Evolutionary conservation across 768 basidiomycete species (phyloP).

Genomic region (Termitomyces sp.): DNA sequence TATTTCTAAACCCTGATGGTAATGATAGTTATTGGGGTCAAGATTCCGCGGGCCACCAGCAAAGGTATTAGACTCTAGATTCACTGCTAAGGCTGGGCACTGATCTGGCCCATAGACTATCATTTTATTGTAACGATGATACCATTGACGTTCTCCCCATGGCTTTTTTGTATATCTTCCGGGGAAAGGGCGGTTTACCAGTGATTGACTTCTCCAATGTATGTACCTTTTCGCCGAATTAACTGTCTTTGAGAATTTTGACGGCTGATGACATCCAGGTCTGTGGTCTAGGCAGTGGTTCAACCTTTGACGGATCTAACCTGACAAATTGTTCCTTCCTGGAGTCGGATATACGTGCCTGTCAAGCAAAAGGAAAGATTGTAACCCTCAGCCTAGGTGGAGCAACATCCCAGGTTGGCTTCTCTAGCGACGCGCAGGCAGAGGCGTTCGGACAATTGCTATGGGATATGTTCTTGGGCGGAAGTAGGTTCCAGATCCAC

Average conservation of each 20-base stretch:
- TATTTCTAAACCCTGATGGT: neutral
- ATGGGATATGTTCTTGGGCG: conserved; percentile 68
- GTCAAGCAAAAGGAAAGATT: conserved; percentile 60
- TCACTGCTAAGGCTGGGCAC: neutral
- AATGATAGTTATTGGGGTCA: conserved; percentile 39
- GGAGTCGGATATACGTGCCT: conserved; percentile 57
- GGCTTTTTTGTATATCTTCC: conserved; percentile 60
- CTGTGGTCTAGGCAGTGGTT: conserved; percentile 44
- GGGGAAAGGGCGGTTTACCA: conserved; percentile 56
- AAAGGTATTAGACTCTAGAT: conserved; percentile 23
- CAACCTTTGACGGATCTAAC: conserved; percentile 54
- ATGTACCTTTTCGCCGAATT: conserved; percentile 11
- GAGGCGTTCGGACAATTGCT: conserved; percentile 53
- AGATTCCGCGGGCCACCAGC: conserved; percentile 35
- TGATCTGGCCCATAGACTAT: conserved; percentile 29
- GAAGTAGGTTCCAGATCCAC: conserved; percentile 22
- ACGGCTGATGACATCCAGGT: conserved; percentile 32
- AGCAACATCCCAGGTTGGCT: conserved; percentile 54
- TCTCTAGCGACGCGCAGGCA: conserved; percentile 52
- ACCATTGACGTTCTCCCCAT: conserved; percentile 61
- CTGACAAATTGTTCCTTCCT: conserved; percentile 65
- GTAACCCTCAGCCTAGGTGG: conserved; percentile 55
- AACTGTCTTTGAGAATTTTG: neutral
- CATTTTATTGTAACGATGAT: conserved; percentile 62
- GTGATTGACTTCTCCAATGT: conserved; percentile 63